Percentiles rank a stretch among this genome's conserved stretches.
These are phyloP conservation scores for Austropuccinia psidii DNA, from an alignment of 1,284 basidiomycete genomes.

Conservation along the genomic window DNA sequence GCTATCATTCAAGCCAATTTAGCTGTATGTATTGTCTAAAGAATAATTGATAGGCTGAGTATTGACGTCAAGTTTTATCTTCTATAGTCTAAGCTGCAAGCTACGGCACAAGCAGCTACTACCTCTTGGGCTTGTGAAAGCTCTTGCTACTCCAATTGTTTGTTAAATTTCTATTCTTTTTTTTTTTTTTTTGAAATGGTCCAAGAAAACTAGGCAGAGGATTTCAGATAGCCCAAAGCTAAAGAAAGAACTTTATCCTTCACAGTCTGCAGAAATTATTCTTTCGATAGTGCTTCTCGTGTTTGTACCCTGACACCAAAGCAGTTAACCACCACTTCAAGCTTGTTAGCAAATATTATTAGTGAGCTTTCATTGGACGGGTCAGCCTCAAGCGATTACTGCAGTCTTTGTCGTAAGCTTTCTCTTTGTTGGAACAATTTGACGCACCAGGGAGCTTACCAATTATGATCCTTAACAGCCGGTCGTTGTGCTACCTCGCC, in stretches of 20 bases:
- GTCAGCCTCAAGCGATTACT: not conserved
- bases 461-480: not conserved
- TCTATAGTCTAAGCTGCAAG: conserved; percentile 2
- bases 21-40: not conserved
- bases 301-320: conserved; percentile 19
- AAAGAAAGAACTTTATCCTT: not conserved
- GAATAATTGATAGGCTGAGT: not conserved
- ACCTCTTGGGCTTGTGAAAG: conserved; percentile 6
- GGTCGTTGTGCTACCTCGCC: not conserved
- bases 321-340: conserved; percentile 10
- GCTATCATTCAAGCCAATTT: conserved; percentile 12
- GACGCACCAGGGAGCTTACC: not conserved
- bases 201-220: too few species aligned
- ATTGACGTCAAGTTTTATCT: not conserved
- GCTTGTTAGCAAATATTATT: conserved; percentile 4
- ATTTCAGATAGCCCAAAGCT: too few species aligned
- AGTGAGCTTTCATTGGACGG: conserved; percentile 12
- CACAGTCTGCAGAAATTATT: conserved; percentile 7
- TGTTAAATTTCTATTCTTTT: not conserved
- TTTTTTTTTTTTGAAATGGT: too few species aligned
- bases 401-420: conserved; percentile 24
- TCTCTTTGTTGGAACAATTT: not conserved
- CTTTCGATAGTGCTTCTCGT: conserved; percentile 5
- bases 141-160: conserved; percentile 15
- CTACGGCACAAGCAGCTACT: not conserved